Base-by-base conservation (phyloP, 2,329 filamentous ascomycete species). In the Colletotrichum phormii region DNA sequence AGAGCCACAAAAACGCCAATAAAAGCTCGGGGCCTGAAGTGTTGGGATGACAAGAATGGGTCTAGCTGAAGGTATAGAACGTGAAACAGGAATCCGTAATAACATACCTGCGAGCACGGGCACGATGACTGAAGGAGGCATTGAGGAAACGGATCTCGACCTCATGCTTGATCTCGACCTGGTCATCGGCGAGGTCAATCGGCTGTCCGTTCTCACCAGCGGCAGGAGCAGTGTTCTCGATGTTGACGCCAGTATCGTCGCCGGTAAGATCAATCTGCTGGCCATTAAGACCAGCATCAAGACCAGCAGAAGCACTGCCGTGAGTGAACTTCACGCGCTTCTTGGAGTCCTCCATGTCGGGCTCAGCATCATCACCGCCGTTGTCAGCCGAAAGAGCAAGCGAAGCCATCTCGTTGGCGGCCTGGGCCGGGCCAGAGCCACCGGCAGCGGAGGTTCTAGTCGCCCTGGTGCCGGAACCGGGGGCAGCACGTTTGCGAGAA, bases 191-290 rank as follows among this genome's bases (percentile, higher is more conserved):
- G 42, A 49, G 42, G 42, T 49, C 42, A 22, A 49, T 4, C 0
- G 18, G 15, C 42, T 49, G 18, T 9, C 42, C 18, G 1, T 9
- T 9, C 7, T n/a, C 15, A 22, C 8, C 42, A 49, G 42, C 18
- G 18, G 18, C 42, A 22, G 26, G 15, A 49, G 53, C 11, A 51
- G 54, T 49, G 61, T 51, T 18, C 24, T 72, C 51, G 13, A 73
- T 35, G 55, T 73, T 22, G 29, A 64, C 2, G 49, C 59, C 42
- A 24, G 42, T 49, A 11, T 49, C 42, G 8, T 71, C 26, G 13
- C 61, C 12, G 33, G 64, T 72, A n/a, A 72, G 72, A 37, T 74
- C 63, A 46, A 64, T 64, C 4, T 33, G 46, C 59, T 64, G 69
- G 26, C 58, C 64, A 15, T 54, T 15, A 13, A 72, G 68, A 13